Evolutionary conservation across 805 yeast species (phyloP), one percentile per base, ranked within the genome.

Genomic region (Saccharomycopsis sp.): DNA sequence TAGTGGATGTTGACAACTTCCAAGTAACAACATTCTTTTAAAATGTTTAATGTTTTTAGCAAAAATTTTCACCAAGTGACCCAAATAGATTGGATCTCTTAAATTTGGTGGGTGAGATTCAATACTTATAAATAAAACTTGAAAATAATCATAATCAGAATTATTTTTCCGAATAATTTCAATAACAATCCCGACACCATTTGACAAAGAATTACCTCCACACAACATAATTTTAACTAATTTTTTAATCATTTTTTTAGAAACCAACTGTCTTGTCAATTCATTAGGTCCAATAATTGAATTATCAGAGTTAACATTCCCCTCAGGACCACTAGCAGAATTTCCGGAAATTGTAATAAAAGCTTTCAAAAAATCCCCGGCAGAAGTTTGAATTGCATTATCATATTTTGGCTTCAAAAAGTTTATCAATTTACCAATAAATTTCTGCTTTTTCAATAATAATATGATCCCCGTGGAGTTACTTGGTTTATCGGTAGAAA

Each of bases 281-380:
- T 87, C 96, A 59, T 93, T 93, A 1, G 98, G 97, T 1, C 98
- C 98, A 44, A 93, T 85, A 7, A 95, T 85, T 2, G 95, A 84
- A 54, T 75, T 82, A 41, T 82, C 79, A 37, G 87, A 84, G 51
- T 85, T 87, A 38, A 86, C 85, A 50, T 84, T 85, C 54, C 76
- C 81, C 41, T 81, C 79, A 35, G 87, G 85, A 50, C 85, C 89
- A 47, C 88, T 87, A 39, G 88, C 85, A 5, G 85, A 88, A 57
- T 90, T 93, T 5, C 97, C 96, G 35, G 96, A 86, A 26, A 93
- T 85, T 2, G 97, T 83, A 28, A 93, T 84, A 56, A 93, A 79
- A 0, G 97, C 97, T 59, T 93, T 93, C 43, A 93, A 67, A 58
- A 93, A 93, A 59, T 93, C 98, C 19, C 96, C 94, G 1, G 95